A percentile compares a stretch with the other conserved stretches of the same genome.
Conservation (phyloP, 441 rosid genomes). For the Gossypium lobatum region DNA sequence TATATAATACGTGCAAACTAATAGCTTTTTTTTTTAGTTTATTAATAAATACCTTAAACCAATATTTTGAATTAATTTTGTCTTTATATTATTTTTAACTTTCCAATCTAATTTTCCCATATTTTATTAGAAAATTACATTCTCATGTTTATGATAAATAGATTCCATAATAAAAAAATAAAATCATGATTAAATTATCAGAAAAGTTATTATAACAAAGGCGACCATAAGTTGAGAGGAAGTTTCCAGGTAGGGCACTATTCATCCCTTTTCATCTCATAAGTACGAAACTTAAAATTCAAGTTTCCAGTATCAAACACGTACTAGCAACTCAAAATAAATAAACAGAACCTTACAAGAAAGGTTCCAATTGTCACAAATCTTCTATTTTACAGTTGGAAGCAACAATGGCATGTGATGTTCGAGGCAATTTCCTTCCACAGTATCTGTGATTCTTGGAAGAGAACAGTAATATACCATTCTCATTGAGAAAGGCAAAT, state of each 20-base stretch:
- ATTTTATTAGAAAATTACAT: no score
- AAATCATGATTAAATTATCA: no score
- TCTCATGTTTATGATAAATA: no score
- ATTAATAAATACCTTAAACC: no score
- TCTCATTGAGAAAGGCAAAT: neutral
- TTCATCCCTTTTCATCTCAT: neutral
- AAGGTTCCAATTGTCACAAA: neutral
- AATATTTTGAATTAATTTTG: no score
- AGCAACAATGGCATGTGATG: neutral
- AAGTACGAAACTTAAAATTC: neutral
- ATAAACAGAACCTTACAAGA: neutral
- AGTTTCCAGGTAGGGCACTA: neutral
- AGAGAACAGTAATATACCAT: neutral
- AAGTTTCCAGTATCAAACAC: neutral
- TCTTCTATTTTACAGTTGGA: constrained; percentile 7
- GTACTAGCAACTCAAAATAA: neutral
- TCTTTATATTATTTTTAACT: no score
- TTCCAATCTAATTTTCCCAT: no score
- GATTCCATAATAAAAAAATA: no score
- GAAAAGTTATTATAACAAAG: no score
- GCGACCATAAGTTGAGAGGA: neutral
- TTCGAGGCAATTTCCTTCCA: neutral
- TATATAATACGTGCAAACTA: no score
- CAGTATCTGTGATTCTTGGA: neutral
- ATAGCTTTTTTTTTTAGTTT: no score